Base-by-base conservation (phyloP, 148 eudicot species). In the Vaccinium vitisidaea region DNA sequence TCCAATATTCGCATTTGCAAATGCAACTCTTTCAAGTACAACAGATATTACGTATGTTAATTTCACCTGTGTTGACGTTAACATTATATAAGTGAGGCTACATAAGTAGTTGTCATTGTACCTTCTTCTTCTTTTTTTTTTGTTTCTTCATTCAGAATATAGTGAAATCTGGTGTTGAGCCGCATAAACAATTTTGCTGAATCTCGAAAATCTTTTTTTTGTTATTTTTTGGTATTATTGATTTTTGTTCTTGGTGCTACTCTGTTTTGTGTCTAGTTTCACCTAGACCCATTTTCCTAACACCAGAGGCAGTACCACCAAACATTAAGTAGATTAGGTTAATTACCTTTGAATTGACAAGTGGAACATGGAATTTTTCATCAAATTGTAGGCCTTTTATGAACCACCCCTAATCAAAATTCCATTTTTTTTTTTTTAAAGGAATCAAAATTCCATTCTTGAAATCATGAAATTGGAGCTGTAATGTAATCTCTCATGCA, bases 331-430 rank as follows among this genome's bases (percentile, higher is more conserved):
- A 32, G 25, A 25, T 2, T 70, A 12, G 16, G n/a, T 43, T 43
- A 43, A 75, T 21, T 30, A 58, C 0, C 69, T 58, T 32, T 36
- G 15, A 56, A 23, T 11, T 6, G 0, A 8, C 10, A 12, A 39
- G 27, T 14, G 2, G 13, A 18, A 69, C 16, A 70, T 18, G 8
- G 3, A 36, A 63, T 55, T 63, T 75, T 63, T 49, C 25, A 48
- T 55, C 70, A 48, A 49, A 52, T 83, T 59, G 39, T 50, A 61
- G n/a, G 59, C 65, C 16, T 59, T 49, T 83, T 46, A 5, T 78
- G 19, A 61, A 48, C 58, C 77, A 36, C 6, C 52, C 2, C 5
- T 59, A 32, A 59, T 75, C 39, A 2, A 36, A 36, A 36, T 2
- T 36, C 58, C 54, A n/a, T n/a, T n/a, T n/a, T n/a, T n/a, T n/a